phyloP scores from a whole-genome alignment of 2,329 filamentous ascomycete genomes.

The Talaromyces verruculosus region DNA sequence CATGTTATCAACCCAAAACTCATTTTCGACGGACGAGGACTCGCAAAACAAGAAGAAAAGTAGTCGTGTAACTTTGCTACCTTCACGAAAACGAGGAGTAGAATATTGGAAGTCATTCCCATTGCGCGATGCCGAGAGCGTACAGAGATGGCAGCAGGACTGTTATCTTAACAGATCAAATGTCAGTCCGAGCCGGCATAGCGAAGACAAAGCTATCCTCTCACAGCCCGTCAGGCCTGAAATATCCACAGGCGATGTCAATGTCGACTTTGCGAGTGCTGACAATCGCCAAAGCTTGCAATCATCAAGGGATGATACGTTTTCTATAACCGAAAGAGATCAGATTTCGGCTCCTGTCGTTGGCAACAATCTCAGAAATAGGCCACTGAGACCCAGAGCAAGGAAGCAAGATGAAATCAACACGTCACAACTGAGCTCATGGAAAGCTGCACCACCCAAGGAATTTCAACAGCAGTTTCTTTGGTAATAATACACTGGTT shows the following conservation, averaged over 20 bases:
- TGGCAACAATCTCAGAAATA: background rate
- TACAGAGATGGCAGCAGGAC: conserved; percentile 40
- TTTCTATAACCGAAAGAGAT: background rate
- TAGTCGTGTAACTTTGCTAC: conserved; percentile 26
- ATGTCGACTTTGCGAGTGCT: background rate
- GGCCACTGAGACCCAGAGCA: background rate
- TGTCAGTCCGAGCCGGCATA: background rate
- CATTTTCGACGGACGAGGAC: conserved; percentile 10
- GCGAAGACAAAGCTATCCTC: background rate
- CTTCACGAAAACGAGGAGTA: conserved; percentile 33
- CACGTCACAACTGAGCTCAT: conserved; percentile 25
- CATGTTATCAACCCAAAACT: conserved; percentile 24
- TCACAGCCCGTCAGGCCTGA: background rate
- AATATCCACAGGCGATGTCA: background rate
- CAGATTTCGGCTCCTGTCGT: background rate
- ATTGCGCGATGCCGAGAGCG: conserved; percentile 34
- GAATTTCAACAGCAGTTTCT: conserved; percentile 36
- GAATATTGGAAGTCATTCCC: conserved; percentile 43
- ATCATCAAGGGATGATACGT: background rate
- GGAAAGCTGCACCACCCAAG: conserved; percentile 34
- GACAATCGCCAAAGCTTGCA: background rate
- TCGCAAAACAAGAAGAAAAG: conserved; percentile 17
- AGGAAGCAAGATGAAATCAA: background rate
- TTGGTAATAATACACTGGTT: conserved; percentile 28
- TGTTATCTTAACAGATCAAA: conserved; percentile 22